Percentiles rank a stretch among this genome's conserved stretches.
These are phyloP conservation scores for Ceratocystis papillata DNA, from an alignment of 2,329 filamentous ascomycete species.

Conservation along the genomic window DNA sequence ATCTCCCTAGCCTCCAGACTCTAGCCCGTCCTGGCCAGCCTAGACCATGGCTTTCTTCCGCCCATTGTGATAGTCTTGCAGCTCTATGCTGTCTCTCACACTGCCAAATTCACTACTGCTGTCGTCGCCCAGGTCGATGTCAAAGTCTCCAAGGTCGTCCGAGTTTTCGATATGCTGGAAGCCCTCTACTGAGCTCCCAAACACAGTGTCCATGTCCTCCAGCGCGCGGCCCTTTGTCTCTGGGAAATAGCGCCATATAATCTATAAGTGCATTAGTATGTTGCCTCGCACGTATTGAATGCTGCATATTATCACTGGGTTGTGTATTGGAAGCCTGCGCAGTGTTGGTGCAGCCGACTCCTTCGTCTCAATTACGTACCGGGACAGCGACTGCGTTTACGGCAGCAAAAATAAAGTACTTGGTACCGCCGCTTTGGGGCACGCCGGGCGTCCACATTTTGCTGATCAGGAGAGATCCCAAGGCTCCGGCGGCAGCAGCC, in stretches of 20 bases:
- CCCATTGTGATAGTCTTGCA: conserved; percentile 9
- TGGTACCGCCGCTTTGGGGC: conserved; percentile 36
- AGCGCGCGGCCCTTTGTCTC: conserved; percentile 37
- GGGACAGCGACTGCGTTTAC: conserved; percentile 41
- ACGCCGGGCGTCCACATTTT: conserved; percentile 37
- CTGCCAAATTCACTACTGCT: conserved; percentile 8
- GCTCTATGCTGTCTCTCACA: conserved; percentile 4
- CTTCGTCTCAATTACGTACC: conserved; percentile 28
- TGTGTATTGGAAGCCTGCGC: background rate
- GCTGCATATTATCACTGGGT: background rate
- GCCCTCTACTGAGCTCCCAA: conserved; percentile 27
- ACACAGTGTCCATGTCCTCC: conserved; percentile 39
- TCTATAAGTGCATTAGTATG: conserved; percentile 27
- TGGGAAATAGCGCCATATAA: conserved; percentile 36
- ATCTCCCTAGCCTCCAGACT: background rate
- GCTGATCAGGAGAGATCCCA: conserved; percentile 44
- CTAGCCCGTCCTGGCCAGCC: background rate
- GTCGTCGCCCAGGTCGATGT: conserved; percentile 4
- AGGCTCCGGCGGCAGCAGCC: conserved; percentile 43
- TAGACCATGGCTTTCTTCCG: background rate
- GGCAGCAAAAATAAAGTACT: conserved; percentile 49
- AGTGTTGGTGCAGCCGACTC: background rate
- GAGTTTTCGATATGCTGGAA: background rate
- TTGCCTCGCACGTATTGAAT: background rate
- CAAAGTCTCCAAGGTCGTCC: background rate